These are phyloP conservation scores for Cladophialophora immunda DNA, from an alignment of 2,329 filamentous ascomycete species.

Conservation along the genomic window DNA sequence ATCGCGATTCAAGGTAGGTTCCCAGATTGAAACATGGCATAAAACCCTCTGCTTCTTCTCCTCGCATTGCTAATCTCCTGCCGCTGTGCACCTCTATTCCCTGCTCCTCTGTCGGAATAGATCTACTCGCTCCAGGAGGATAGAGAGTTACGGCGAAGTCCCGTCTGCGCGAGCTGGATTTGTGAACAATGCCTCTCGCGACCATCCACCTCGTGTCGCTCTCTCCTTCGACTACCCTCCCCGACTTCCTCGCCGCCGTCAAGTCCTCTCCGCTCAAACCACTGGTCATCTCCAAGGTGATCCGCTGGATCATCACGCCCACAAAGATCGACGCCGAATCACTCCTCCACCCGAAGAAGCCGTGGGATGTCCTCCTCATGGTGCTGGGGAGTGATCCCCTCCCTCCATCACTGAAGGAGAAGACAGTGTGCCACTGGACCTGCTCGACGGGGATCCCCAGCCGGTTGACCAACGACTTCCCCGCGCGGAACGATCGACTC, in stretches of 20 bases:
- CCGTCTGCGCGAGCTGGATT: background rate
- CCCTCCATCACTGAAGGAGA: constrained; percentile 35
- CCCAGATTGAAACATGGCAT: background rate
- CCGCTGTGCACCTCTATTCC: background rate
- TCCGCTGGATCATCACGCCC: constrained; percentile 49
- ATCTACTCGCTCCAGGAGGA: constrained; percentile 2
- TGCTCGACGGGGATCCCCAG: constrained; percentile 48
- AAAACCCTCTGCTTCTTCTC: background rate
- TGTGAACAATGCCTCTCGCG: constrained; percentile 46
- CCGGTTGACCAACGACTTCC: constrained; percentile 44
- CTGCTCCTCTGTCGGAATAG: background rate
- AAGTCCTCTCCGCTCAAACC: constrained; percentile 33
- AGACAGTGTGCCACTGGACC: constrained; percentile 44
- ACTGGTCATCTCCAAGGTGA: constrained; percentile 48
- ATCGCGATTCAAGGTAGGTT: background rate
- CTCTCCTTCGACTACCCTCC: constrained; percentile 37
- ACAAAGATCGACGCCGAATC: constrained; percentile 44
- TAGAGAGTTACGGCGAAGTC: too few species aligned
- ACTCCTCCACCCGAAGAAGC: constrained; percentile 40
- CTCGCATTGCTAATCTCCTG: background rate
- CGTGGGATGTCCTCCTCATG: constrained; percentile 51
- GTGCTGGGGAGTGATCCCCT: constrained; percentile 42
- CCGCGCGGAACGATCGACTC: constrained; percentile 30
- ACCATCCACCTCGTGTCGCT: constrained; percentile 49
- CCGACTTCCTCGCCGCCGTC: constrained; percentile 44